phyloP scores from a whole-genome alignment of 106 monocot species.

The Cymbidium sinense region DNA sequence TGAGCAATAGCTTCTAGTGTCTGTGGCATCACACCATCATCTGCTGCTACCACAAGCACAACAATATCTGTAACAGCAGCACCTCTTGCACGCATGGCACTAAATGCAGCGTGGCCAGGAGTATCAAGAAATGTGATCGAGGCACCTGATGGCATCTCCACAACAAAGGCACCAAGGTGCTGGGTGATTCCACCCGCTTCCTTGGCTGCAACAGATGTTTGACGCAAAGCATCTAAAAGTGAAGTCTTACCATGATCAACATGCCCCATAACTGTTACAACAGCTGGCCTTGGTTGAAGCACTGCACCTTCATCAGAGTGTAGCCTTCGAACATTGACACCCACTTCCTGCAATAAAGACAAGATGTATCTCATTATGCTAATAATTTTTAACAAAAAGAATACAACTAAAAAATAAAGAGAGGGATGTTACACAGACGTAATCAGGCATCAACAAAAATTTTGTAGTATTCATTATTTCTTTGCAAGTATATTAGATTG shows the following conservation, averaged over 20 bases:
- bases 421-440: not conserved
- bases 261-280: constrained; percentile 98
- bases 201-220: constrained; percentile 87
- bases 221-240: constrained; percentile 77
- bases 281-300: constrained; percentile 63
- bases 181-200: constrained; percentile 98
- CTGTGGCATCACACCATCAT: constrained; percentile 99
- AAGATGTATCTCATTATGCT: not conserved
- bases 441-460: not conserved
- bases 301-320: constrained; percentile 63
- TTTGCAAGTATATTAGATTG: no score
- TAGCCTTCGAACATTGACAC: constrained; percentile 69
- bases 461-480: not conserved
- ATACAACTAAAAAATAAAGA: not conserved
- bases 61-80: constrained; percentile 97
- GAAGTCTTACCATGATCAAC: constrained; percentile 99
- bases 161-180: constrained; percentile 91
- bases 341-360: constrained; percentile 55
- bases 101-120: constrained; percentile 95
- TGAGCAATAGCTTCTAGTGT: constrained; percentile 92
- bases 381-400: not conserved
- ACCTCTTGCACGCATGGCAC: constrained; percentile 96
- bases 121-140: constrained; percentile 97
- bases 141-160: constrained; percentile 78
- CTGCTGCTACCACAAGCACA: constrained; percentile 93